Evolutionary conservation across 176 grass and related monocot species (phyloP), one percentile per base, ranked within the genome.

Genomic region (Zoysia japonica): DNA sequence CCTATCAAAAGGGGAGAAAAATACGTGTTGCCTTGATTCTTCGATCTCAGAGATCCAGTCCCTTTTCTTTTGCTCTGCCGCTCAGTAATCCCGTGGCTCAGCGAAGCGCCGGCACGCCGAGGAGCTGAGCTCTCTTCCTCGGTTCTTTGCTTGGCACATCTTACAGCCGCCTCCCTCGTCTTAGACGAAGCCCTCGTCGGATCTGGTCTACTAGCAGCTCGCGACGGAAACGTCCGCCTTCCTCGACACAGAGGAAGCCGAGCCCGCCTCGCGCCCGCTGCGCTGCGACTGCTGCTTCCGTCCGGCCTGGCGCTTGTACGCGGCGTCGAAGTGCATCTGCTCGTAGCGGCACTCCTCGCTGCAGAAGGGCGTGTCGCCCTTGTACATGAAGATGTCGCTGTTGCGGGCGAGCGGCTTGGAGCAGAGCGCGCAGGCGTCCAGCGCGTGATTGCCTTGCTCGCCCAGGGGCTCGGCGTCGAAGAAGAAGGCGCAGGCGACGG

Each of bases 351-450:
- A 96, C 55, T 90, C 89, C 78, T 90, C 85, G 80, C 93, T 96
- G 83, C 93, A 96, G 87, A 96, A 92, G 35, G 93, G 93, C 1
- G 90, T 92, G 74, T 92, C 93, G 9, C 93, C 93, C 68, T 80
- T 84, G 89, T 93, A 93, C 90, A 93, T 94, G 88, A 89, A 94
- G 80, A 91, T 94, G 83, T 89, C 88, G 86, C 86, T 85, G 80
- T 94, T 79, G 38, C 84, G 57, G 5, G 72, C 36, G 17, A 93
- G 91, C 57, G 88, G 78, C 72, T 90, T 93, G 62, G 66, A 47
- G 91, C 87, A 93, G 42, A 93, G 88, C 85, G 88, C 83, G 55
- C 88, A 93, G 7, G 92, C 89, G 66, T 94, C 86, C 12, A 93
- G 78, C 59, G 82, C 83, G 76, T 86, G 83, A 46, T 62, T 68